A percentile compares a stretch with the other conserved stretches of the same genome.
Conservation (phyloP, 2,329 filamentous ascomycete species). For the Neofusicoccum sp. region DNA sequence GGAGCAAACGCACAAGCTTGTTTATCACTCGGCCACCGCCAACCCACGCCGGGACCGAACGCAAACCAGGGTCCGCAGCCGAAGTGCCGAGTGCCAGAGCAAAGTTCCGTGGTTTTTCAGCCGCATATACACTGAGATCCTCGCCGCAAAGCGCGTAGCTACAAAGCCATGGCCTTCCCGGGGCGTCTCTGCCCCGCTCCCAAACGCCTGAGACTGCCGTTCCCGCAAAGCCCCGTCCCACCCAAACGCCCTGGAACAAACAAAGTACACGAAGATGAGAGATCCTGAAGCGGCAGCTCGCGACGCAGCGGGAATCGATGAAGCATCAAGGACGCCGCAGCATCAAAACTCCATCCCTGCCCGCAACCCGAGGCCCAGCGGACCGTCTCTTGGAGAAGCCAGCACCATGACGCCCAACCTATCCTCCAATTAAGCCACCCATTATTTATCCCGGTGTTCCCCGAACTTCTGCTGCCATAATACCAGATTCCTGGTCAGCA, state of each 20-base stretch:
- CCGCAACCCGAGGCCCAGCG: not conserved
- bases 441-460: conserved; percentile 19
- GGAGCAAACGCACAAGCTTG: not conserved
- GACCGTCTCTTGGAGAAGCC: not conserved
- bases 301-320: not conserved
- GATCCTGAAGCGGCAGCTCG: not conserved
- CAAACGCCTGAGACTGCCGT: conserved; percentile 16
- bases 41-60: not conserved
- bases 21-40: not conserved
- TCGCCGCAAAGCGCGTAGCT: not conserved
- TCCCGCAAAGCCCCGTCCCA: not conserved
- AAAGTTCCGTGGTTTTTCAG: not conserved
- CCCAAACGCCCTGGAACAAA: not conserved
- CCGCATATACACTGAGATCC: not conserved
- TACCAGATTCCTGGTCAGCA: conserved; percentile 75
- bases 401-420: not conserved
- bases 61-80: conserved; percentile 9
- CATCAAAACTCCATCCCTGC: not conserved
- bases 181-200: not conserved
- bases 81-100: conserved; percentile 1
- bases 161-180: not conserved
- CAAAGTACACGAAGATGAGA: not conserved
- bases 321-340: not conserved
- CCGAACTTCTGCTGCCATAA: conserved; percentile 70
- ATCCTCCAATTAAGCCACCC: not conserved